Base-by-base conservation (phyloP, 805 yeast species). In the Nakazawaea sp. region DNA sequence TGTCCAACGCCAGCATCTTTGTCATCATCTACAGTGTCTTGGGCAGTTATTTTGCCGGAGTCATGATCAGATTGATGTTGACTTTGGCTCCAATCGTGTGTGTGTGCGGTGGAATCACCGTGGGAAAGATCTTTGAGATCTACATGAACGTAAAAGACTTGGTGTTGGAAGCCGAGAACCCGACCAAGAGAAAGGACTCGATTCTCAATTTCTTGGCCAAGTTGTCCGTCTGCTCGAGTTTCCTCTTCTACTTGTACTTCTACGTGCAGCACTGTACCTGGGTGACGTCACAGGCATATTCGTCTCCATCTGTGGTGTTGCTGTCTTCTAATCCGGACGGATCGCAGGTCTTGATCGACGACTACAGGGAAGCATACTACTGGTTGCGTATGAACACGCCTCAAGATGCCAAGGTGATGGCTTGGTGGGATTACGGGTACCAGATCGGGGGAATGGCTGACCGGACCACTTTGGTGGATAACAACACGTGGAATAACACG, bases 381-480 rank as follows among this genome's bases (percentile, higher is more conserved):
- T 92, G 98, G 98, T 69, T 92, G 51, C 79, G 98, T 55, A 89
- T 90, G 96, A 92, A 92, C 65, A 92, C 98, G 1, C 78, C 84
- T 3, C 96, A 92, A 58, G 97, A 92, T 57, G 84, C 97, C 25
- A 89, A 85, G 60, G 83, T 92, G 43, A 87, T 94, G 82, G 81
- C 97, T 9, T 92, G 99, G 98, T 92, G 99, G 99, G 98, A 94
- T 68, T 94, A 94, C 56, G 99, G 99, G 38, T 92, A 92, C 62
- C 99, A 92, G 68, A 92, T 92, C 53, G 98, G 98, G 51, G 99
- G 99, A 45, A 92, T 92, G 97, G 98, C 98, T 32, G 98, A 92
- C 63, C 78, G 99, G 56, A 90, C 97, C 46, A 92, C 99, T 5
- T 70, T 92, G 49, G 99, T 94, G 27, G 99, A 92, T 61, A 92